Evolutionary conservation across 2,329 filamentous ascomycete genomes (phyloP), one percentile per base, ranked within the genome.

Genomic region (Ophiosphaerella narmari): DNA sequence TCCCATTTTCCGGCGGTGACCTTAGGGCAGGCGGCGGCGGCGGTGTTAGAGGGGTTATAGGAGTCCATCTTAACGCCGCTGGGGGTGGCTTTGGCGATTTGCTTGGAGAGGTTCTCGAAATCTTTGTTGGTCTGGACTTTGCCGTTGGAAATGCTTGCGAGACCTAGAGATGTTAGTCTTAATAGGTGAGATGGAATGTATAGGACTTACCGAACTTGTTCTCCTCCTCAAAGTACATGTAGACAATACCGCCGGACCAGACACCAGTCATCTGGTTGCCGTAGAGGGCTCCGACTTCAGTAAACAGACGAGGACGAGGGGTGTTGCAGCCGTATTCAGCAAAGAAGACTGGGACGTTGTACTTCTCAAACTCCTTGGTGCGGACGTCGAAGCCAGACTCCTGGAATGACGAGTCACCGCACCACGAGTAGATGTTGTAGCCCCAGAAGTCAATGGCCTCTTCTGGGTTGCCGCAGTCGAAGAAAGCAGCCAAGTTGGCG

Each of bases 361-460:
- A 99, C 72, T 87, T 85, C 52, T 80, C 74, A 80, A 97, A 99
- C 78, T 97, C 93, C 60, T 90, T 75, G 63, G 91, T 91, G 73
- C 93, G 89, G 48, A 86, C 82, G 59, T 87, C 81, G 77, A 92
- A 99, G 46, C 91, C 90, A 3, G 94, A 97, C 52, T 81, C 71
- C 32, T 80, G 70, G 78, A 88, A 94, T 66, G 80, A 85, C 69
- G 90, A 96, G 63, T 92, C 75, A 63, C 93, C 94, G 74, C 94
- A 99, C 94, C 94, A 99, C 45, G 92, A 96, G 83, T 99, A 99
- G 78, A 97, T 96, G 82, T 99, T 99, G 87, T 97, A 97, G 52
- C 94, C 94, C 90, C 92, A 99, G 82, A 95, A 97, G 77, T 99
- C 94, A 60, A 97, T 96, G 54, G 88, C 75, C 68, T 77, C 76